These are phyloP conservation scores for Solanum paucissectum DNA, from an alignment of 257 asterid genomes.

Conservation along the genomic window DNA sequence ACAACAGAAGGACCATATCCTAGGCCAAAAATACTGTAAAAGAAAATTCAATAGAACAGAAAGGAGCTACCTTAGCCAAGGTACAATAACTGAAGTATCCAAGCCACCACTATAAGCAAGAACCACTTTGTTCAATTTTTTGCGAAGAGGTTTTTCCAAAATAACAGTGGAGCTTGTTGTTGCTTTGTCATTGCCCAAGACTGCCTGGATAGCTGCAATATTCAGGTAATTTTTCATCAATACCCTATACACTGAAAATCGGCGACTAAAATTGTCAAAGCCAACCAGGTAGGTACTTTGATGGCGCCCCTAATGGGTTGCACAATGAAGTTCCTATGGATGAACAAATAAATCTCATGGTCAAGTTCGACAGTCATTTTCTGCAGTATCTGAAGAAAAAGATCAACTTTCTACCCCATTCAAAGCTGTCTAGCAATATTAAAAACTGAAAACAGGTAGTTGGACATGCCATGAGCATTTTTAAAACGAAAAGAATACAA, in stretches of 20 bases:
- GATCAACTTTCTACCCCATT: background rate
- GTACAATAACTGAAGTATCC: conserved; percentile 97
- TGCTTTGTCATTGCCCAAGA: conserved; percentile 51
- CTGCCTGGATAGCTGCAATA: conserved; percentile 58
- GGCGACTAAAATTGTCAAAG: background rate
- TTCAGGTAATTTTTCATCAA: background rate
- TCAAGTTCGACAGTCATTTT: background rate
- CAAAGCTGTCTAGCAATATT: background rate
- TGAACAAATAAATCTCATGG: background rate
- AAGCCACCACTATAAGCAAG: conserved; percentile 96
- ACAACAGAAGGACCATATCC: background rate
- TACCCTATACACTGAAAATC: background rate
- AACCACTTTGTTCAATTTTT: conserved; percentile 82
- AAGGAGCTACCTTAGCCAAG: conserved; percentile 73
- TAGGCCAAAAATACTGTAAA: background rate
- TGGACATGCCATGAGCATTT: background rate
- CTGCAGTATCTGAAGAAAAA: background rate
- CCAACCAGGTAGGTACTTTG: background rate
- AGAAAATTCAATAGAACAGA: background rate
- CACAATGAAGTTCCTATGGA: background rate
- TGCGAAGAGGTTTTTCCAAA: conserved; percentile 34
- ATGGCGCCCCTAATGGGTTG: background rate
- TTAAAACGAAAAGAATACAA: background rate
- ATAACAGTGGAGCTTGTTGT: conserved; percentile 23
- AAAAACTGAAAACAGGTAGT: background rate